Evolutionary conservation across 768 basidiomycete species (phyloP).

Genomic region (Leccinum subtestaceum): DNA sequence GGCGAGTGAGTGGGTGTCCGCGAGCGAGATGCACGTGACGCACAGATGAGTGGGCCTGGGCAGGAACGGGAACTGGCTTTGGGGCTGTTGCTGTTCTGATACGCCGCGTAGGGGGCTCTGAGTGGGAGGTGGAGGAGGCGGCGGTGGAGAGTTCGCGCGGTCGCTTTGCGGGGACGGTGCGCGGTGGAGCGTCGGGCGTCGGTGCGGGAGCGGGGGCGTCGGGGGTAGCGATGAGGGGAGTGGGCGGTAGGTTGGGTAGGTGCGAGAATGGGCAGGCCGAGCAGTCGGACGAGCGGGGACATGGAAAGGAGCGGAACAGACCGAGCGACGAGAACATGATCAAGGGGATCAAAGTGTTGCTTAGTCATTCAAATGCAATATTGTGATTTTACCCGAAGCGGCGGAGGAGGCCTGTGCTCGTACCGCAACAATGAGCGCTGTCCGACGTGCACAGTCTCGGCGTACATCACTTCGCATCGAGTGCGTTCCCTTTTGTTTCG

Average conservation of each 20-base stretch:
- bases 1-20: not conserved
- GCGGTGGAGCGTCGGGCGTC: not conserved
- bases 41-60: conserved; percentile 36
- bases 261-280: conserved; percentile 70
- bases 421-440: not conserved
- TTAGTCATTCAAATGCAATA: not conserved
- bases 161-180: conserved; percentile 52
- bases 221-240: conserved; percentile 17
- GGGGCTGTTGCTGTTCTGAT: conserved; percentile 48
- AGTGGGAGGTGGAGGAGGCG: conserved; percentile 14
- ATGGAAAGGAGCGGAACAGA: conserved; percentile 56
- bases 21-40: not conserved
- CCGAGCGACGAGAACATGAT: conserved; percentile 63
- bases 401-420: not conserved
- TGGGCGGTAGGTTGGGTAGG: conserved; percentile 31
- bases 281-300: conserved; percentile 55
- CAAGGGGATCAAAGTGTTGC: not conserved
- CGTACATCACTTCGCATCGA: not conserved
- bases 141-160: conserved; percentile 25
- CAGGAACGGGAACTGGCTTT: conserved; percentile 43
- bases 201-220: conserved; percentile 12
- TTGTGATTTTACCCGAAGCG: not conserved
- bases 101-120: conserved; percentile 64
- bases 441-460: not conserved
- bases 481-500: not conserved